phyloP scores from a whole-genome alignment of 2,329 filamentous ascomycete species.

The Ophiostoma quercus region DNA sequence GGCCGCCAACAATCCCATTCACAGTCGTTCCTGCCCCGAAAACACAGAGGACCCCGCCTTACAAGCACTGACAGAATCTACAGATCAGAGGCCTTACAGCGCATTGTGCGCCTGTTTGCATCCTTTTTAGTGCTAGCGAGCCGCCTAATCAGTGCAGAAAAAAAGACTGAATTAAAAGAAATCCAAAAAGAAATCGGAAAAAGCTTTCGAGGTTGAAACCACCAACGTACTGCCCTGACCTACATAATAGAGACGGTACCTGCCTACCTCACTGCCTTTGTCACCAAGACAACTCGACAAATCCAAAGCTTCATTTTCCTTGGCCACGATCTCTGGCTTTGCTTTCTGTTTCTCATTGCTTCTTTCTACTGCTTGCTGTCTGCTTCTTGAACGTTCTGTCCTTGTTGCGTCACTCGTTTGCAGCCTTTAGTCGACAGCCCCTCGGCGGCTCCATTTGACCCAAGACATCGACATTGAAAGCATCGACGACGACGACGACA shows the following conservation, averaged over 20 bases:
- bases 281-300: conserved; percentile 8
- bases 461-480: not conserved
- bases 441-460: not conserved
- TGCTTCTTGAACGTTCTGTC: not conserved
- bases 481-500: not conserved
- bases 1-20: not conserved
- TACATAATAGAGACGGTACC: not conserved
- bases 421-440: not conserved
- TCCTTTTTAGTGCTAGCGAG: conserved; percentile 5
- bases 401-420: not conserved
- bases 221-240: not conserved
- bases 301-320: not conserved
- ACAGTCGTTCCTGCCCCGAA: no score
- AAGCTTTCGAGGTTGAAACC: not conserved
- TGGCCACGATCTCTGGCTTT: not conserved
- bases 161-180: not conserved
- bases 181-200: not conserved
- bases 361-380: not conserved
- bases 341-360: not conserved
- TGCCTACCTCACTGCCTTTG: not conserved
- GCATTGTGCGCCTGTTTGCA: not conserved
- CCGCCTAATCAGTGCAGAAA: not conserved
- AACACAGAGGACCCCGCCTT: not conserved
- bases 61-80: not conserved
- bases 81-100: not conserved